Conservation (phyloP, 2,329 filamentous ascomycete species). For the Nemania diffusa region DNA sequence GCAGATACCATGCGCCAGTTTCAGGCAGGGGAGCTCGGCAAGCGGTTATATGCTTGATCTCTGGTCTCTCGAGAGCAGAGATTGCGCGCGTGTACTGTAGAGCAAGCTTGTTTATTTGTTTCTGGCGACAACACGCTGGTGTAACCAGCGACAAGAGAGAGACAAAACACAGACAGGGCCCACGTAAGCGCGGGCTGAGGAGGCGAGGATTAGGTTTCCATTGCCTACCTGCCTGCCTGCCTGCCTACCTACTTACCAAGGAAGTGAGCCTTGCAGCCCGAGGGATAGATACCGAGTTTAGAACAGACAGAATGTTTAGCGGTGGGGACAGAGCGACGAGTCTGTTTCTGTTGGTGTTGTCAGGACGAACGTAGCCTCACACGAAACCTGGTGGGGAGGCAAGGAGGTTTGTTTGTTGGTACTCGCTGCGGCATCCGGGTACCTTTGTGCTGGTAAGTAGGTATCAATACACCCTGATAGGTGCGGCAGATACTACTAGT, state of each 20-base stretch:
- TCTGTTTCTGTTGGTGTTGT: background rate
- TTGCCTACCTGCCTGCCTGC: background rate
- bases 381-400: constrained; percentile 7
- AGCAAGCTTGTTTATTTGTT: constrained; percentile 15
- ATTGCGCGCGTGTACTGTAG: constrained; percentile 19
- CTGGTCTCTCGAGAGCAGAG: constrained; percentile 4
- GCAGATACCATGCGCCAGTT: constrained; percentile 32
- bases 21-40: constrained; percentile 21
- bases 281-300: constrained; percentile 16
- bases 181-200: constrained; percentile 9
- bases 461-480: constrained; percentile 7
- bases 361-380: constrained; percentile 7
- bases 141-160: background rate
- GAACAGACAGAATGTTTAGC: constrained; percentile 19
- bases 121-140: background rate
- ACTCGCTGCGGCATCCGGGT: constrained; percentile 16
- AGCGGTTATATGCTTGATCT: background rate
- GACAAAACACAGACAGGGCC: background rate
- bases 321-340: background rate
- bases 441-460: too few relatives aligned
- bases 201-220: constrained; percentile 31
- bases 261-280: constrained; percentile 24
- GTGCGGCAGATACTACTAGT: constrained; percentile 18
- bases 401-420: constrained; percentile 12
- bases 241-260: background rate